Evolutionary conservation across 2,329 filamentous ascomycete genomes (phyloP), one percentile per base, ranked within the genome.

Genomic region (Neodidymelliopsis sp.): DNA sequence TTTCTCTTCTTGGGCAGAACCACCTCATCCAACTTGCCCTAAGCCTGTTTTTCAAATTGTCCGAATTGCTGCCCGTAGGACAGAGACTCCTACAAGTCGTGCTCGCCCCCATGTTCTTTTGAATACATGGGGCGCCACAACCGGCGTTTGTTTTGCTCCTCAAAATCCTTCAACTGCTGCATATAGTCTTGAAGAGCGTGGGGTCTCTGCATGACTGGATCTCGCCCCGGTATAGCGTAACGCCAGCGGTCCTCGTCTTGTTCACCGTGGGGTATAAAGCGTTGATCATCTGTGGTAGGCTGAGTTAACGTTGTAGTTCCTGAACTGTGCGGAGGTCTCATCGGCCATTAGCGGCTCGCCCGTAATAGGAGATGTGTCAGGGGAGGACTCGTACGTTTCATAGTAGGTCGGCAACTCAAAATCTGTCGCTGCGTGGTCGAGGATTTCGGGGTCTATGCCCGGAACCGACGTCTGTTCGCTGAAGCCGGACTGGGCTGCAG

Each of bases 201-300:
- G 23, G 6, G 30, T 10, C n/a, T 28, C n/a, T 35, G 30, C 33
- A 37, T 53, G 12, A 60, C 55, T 4, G 59, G 59, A 53, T 63
- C 61, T 10, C 57, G 34, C 9, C 68, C 64, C 2, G 59, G 59
- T 15, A 61, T 38, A 11, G 37, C 56, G 35, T 51, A 42, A 16
- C 66, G 52, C 28, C 60, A 63, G 2, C 62, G 31, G 60, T 71
- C 69, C 5, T 64, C 48, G 42, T 72, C 68, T 29, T 70, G 67
- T 46, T 70, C 65, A 6, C 52, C 19, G 7, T 40, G 11, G 1
- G 67, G 68, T 6, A 71, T 70, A 3, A 47, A 24, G 7, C 13
- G 28, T 3, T 43, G 34, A 11, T 57, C 52, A 60, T 44, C 41
- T 43, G 41, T 69, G 59, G 28, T 65, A 65, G 2, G 50, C 20